Percentiles rank a stretch among this genome's conserved stretches.
These are phyloP conservation scores for Metschnikowia peoriensis DNA, from an alignment of 805 yeast species.

Conservation along the genomic window DNA sequence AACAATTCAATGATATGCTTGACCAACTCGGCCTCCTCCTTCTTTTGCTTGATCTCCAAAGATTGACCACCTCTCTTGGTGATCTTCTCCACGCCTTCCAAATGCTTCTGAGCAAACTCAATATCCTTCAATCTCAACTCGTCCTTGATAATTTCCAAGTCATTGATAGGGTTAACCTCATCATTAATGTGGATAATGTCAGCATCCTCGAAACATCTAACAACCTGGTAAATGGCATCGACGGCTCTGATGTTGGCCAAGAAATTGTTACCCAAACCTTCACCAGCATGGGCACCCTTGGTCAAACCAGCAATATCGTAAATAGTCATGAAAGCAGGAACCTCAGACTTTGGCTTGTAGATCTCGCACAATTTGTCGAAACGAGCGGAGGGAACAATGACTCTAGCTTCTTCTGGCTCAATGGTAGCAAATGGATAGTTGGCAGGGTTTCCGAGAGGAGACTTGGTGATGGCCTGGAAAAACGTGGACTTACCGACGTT, in stretches of 20 bases:
- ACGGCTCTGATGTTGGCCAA: slow-evolving; percentile 66
- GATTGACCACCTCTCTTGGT: slow-evolving; percentile 87
- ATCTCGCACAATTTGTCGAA: slow-evolving; percentile 36
- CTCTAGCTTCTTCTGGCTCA: slow-evolving; percentile 59
- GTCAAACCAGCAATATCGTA: slow-evolving; percentile 49
- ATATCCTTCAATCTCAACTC: slow-evolving; percentile 96
- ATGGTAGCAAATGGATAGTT: slow-evolving; percentile 73
- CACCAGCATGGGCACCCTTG: slow-evolving; percentile 56
- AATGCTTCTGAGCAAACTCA: slow-evolving; percentile 84
- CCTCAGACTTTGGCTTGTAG: slow-evolving; percentile 43
- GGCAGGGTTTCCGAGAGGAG: slow-evolving; percentile 30
- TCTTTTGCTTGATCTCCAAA: slow-evolving; percentile 83
- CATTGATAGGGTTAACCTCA: slow-evolving; percentile 82
- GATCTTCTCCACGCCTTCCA: slow-evolving; percentile 73
- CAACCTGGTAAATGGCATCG: slow-evolving; percentile 70
- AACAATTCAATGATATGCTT: slow-evolving; percentile 71
- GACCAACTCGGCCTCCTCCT: slow-evolving; percentile 77
- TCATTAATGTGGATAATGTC: slow-evolving; percentile 97
- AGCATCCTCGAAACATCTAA: slow-evolving; percentile 78
- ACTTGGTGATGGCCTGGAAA: slow-evolving; percentile 25
- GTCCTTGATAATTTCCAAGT: slow-evolving; percentile 84
- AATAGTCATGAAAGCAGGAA: slow-evolving; percentile 26
- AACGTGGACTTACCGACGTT: slow-evolving; percentile 23
- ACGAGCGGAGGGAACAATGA: slow-evolving; percentile 24
- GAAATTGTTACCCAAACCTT: slow-evolving; percentile 74